Base-by-base conservation (phyloP, 345 rosid species). In the Rhizophora apiculata region DNA sequence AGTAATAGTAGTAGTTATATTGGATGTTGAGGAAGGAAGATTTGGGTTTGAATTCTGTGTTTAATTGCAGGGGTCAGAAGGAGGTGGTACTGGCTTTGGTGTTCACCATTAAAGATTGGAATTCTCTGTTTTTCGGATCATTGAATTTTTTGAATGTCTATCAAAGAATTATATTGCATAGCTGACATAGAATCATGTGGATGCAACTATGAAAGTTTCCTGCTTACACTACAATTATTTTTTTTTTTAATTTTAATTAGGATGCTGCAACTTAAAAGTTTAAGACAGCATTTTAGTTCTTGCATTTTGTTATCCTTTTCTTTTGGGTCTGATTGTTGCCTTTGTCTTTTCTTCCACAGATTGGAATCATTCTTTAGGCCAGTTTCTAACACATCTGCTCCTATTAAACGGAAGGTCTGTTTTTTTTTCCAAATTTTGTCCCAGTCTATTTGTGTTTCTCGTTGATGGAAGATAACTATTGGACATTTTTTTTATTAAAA, bases 311-410 rank as follows among this genome's bases (percentile, higher is more conserved):
- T 69, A 18, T 37, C 32, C 72, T 32, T 54, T 29, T 60, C 51
- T 65, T 53, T 26, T 31, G n/a, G 60, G 31, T 57, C 60, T 76
- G 22, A 56, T 66, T 18, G 63, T 68, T n/a, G 27, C n/a, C 68
- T 49, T 31, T 51, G 26, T 48, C 48, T 56, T 67, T 54, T 32
- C 34, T 57, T 69, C 39, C 36, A 49, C 85, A 92, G 94, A 69
- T 75, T 90, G 70, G 96, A 92, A 71, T 87, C 94, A 13, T 95
- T 88, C 77, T 85, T 84, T 65, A 95, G 86, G 80, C 97, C 97
- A 63, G 87, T 80, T 61, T 68, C 82, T 27, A 90, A 71, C 74
- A 26, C 89, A 54, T 78, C 93, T 48, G 60, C 31, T 18, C 88
- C 92, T 32, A 65, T 82, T 56, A 92, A 90, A 77, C 79, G 91